Evolutionary conservation across 164 flowering plant genomes (phyloP).

Genomic region (Stephania yunnanensis): DNA sequence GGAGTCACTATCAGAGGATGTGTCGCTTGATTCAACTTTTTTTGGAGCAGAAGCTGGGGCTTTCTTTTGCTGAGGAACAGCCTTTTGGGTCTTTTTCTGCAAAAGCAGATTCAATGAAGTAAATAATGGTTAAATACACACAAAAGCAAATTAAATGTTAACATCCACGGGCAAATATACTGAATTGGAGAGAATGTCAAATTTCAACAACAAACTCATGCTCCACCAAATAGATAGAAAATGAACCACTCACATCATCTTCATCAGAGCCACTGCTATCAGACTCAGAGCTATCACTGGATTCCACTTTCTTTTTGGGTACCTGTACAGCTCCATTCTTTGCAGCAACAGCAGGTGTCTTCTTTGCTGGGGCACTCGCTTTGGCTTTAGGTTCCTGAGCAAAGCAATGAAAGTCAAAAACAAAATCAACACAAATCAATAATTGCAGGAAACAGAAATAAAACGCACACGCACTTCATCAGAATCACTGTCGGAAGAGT

Average conservation of each 20-base stretch:
- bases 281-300: constrained; percentile 21
- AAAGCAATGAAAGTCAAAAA: neutral
- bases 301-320: constrained; percentile 29
- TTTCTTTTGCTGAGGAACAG: neutral
- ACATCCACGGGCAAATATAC: too few relatives aligned
- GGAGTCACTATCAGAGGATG: neutral
- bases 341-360: constrained; percentile 9
- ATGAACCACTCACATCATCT: constrained; percentile 14
- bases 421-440: neutral
- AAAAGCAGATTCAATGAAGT: neutral
- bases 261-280: constrained; percentile 24
- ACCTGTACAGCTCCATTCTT: constrained; percentile 19
- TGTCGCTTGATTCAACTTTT: neutral
- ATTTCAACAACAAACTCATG: neutral
- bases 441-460: neutral
- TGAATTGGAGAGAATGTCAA: too few relatives aligned
- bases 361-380: constrained; percentile 17
- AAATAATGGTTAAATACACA: too few relatives aligned
- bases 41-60: neutral
- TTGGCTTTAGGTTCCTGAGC: constrained; percentile 19
- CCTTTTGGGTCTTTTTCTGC: neutral
- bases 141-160: neutral
- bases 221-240: neutral
- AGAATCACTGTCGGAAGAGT: constrained; percentile 23
- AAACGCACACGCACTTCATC: constrained; percentile 23